Percentiles rank a stretch among this genome's conserved stretches.
Conservation (phyloP, 176 grass and related monocot genomes). For the Aechmea fasciata region DNA sequence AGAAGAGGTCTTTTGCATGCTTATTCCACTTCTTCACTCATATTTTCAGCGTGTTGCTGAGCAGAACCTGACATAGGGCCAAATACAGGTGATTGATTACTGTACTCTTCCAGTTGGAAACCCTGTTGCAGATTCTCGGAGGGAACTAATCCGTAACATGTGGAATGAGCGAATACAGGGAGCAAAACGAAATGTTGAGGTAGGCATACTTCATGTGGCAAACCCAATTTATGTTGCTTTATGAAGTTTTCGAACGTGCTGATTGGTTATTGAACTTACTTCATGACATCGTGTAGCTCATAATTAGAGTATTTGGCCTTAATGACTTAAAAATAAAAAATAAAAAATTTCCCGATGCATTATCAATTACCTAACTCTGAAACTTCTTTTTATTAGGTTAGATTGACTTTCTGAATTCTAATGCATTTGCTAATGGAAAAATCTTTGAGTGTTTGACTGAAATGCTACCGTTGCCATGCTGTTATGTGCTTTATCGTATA, state of each 20-base stretch:
- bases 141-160: slow-evolving; percentile 97
- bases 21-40: not conserved
- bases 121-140: slow-evolving; percentile 66
- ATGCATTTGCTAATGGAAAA: too few relatives aligned
- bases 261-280: not conserved
- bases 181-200: slow-evolving; percentile 95
- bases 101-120: slow-evolving; percentile 73
- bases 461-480: too few relatives aligned
- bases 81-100: slow-evolving; percentile 89
- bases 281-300: not conserved
- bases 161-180: slow-evolving; percentile 98
- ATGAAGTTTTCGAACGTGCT: not conserved
- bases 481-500: too few relatives aligned
- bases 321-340: too few relatives aligned
- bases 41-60: slow-evolving; percentile 9
- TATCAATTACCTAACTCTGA: too few relatives aligned
- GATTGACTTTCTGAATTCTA: too few relatives aligned
- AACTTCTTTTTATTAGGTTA: too few relatives aligned
- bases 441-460: too few relatives aligned
- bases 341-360: too few relatives aligned
- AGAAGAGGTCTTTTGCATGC: slow-evolving; percentile 54
- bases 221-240: not conserved
- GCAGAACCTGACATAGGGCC: not conserved
- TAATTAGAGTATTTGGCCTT: not conserved
- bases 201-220: slow-evolving; percentile 28